phyloP scores from a whole-genome alignment of 495 filamentous ascomycete species.

The Sordaria brevicollis region DNA sequence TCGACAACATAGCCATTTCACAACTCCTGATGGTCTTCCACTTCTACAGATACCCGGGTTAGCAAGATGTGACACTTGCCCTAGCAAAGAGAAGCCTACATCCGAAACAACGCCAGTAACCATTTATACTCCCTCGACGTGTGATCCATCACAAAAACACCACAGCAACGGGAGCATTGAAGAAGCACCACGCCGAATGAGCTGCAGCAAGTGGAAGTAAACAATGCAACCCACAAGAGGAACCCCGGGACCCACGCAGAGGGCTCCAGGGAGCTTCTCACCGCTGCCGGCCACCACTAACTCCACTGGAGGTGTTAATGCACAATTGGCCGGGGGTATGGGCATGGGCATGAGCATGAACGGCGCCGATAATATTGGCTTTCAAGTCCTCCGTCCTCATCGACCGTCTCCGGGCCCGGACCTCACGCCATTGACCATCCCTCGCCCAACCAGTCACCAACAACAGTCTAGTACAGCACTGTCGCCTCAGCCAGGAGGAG shows the following conservation, averaged over 20 bases:
- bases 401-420: background rate
- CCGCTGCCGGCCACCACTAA: conserved; percentile 27
- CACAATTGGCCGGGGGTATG: too few species aligned
- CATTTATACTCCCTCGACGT: background rate
- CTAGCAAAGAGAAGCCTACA: background rate
- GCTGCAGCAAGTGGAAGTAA: background rate
- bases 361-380: background rate
- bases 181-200: background rate
- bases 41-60: background rate
- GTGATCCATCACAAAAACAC: background rate
- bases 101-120: background rate
- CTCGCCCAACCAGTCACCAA: background rate
- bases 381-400: background rate
- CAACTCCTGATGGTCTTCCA: background rate
- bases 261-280: conserved; percentile 47
- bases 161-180: background rate
- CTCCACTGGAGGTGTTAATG: background rate
- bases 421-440: background rate
- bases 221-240: conserved; percentile 39
- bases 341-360: too few species aligned
- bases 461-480: background rate
- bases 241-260: conserved; percentile 21
- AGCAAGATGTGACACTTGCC: background rate
- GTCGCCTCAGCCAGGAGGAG: background rate
- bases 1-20: background rate